phyloP scores from a whole-genome alignment of 352 stramenopile species.

The Nothophytophthora sp. region DNA sequence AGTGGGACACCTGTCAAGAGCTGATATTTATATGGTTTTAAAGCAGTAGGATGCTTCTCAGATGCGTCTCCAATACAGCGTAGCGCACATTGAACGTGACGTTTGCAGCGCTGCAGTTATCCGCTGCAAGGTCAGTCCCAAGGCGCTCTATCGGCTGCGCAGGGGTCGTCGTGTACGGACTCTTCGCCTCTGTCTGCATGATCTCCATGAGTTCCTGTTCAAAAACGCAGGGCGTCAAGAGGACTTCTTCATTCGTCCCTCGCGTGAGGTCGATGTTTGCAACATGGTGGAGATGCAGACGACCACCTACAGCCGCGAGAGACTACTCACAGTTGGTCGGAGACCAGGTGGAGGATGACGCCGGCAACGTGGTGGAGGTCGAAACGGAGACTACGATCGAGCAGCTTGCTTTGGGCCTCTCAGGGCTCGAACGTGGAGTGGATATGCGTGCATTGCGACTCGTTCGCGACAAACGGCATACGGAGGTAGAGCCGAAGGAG shows the following conservation, averaged over 20 bases:
- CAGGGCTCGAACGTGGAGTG: slow-evolving; percentile 46
- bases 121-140: too few relatives aligned
- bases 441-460: slow-evolving; percentile 29
- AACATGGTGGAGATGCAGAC: too few relatives aligned
- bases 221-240: slow-evolving; percentile 65
- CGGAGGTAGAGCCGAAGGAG: slow-evolving; percentile 19
- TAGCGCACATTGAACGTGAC: too few relatives aligned
- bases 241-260: slow-evolving; percentile 61
- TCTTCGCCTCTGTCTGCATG: slow-evolving; percentile 69
- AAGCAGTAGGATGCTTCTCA: too few relatives aligned
- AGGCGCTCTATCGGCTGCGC: slow-evolving; percentile 58
- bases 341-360: slow-evolving; percentile 68
- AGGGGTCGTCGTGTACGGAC: slow-evolving; percentile 49
- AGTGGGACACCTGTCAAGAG: too few relatives aligned
- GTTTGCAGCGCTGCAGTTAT: too few relatives aligned
- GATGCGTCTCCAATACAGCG: too few relatives aligned
- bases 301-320: too few relatives aligned
- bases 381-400: too few relatives aligned
- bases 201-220: slow-evolving; percentile 68
- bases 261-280: too few relatives aligned
- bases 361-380: slow-evolving; percentile 56
- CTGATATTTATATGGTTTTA: too few relatives aligned
- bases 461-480: slow-evolving; percentile 36
- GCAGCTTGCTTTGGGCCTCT: slow-evolving; percentile 57
- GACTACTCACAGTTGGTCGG: too few relatives aligned